Evolutionary conservation across 257 asterid genomes (phyloP).

Genomic region (Penstemon barbatus): DNA sequence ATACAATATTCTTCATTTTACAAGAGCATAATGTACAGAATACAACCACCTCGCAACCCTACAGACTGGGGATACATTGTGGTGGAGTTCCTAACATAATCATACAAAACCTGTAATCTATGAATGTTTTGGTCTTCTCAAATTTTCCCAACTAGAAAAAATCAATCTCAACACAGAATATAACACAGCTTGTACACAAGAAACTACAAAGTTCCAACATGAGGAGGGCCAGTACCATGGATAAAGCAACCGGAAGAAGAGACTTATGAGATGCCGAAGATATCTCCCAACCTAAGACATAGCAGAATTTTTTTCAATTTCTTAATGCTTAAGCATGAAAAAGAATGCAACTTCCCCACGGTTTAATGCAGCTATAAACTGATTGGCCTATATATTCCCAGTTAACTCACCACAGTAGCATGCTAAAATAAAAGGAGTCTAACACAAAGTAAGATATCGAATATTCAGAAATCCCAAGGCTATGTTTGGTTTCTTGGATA

Average conservation of each 20-base stretch:
- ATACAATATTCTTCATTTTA: too few species aligned
- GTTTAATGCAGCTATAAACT: too few species aligned
- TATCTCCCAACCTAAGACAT: constrained; percentile 67
- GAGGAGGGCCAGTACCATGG: constrained; percentile 99
- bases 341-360: too few species aligned
- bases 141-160: constrained; percentile 54
- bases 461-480: too few species aligned
- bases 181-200: constrained; percentile 57
- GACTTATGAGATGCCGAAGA: constrained; percentile 79
- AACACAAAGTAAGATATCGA: too few species aligned
- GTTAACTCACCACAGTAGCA: too few species aligned
- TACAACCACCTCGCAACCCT: constrained; percentile 22
- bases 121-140: constrained; percentile 34
- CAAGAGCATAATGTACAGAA: background rate
- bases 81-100: constrained; percentile 2
- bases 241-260: constrained; percentile 70
- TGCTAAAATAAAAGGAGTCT: too few species aligned
- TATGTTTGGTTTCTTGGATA: too few species aligned
- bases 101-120: constrained; percentile 23
- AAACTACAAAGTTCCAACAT: constrained; percentile 74
- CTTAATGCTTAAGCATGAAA: too few species aligned
- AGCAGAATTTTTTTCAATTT: background rate
- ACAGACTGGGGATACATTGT: background rate
- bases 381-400: too few species aligned
- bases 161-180: constrained; percentile 50